phyloP scores from a whole-genome alignment of 305 asterid species.

The Fraxinus floribunda region DNA sequence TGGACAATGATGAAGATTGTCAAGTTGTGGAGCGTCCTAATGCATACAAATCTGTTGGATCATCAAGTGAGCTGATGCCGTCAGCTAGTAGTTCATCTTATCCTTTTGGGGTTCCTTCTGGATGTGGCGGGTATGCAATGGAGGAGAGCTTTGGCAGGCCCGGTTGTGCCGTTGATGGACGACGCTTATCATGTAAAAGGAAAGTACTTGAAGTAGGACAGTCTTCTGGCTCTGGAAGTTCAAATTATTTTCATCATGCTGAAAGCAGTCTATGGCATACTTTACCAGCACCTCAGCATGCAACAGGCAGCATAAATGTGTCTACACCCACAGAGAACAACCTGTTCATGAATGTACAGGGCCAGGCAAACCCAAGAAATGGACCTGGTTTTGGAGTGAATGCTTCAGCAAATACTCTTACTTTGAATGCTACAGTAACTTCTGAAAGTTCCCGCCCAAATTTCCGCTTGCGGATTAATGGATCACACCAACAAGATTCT shows the following conservation, averaged over 20 bases:
- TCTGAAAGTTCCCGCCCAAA: slow-evolving; percentile 56
- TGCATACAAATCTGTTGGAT: slow-evolving; percentile 37
- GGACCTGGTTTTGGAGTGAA: slow-evolving; percentile 57
- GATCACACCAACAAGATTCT: slow-evolving; percentile 52
- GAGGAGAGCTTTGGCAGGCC: slow-evolving; percentile 46
- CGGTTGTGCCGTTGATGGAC: slow-evolving; percentile 52
- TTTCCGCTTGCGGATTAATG: slow-evolving; percentile 56
- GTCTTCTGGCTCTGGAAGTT: slow-evolving; percentile 70
- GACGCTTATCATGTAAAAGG: slow-evolving; percentile 68
- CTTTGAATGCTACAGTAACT: slow-evolving; percentile 33
- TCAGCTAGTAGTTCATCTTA: slow-evolving; percentile 41
- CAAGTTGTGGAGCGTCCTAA: slow-evolving; percentile 47
- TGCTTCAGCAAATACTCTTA: slow-evolving; percentile 40
- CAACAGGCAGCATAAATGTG: slow-evolving; percentile 27
- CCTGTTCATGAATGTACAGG: slow-evolving; percentile 35
- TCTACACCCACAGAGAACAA: slow-evolving; percentile 37
- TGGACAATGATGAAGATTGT: slow-evolving; percentile 46
- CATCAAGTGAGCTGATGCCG: slow-evolving; percentile 41
- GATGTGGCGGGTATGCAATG: slow-evolving; percentile 33
- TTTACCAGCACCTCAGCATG: slow-evolving; percentile 33
- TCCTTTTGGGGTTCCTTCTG: slow-evolving; percentile 39
- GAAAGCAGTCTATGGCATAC: slow-evolving; percentile 54
- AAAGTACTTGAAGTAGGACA: slow-evolving; percentile 67
- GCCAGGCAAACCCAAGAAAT: slow-evolving; percentile 57
- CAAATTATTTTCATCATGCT: slow-evolving; percentile 39